phyloP scores from a whole-genome alignment of 345 rosid species.

The Acer saccharum region DNA sequence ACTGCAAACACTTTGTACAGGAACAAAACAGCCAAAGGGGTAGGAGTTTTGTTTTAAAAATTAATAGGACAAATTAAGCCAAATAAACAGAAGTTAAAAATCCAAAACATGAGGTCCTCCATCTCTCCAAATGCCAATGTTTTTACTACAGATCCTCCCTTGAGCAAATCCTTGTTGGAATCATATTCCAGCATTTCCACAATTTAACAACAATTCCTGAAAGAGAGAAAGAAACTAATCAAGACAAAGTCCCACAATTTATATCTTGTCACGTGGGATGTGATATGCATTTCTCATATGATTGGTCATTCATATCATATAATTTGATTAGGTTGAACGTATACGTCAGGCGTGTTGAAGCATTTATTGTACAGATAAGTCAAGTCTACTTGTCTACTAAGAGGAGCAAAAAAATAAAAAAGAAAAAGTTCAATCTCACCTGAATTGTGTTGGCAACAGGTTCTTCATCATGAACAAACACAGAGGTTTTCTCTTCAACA shows the following conservation, averaged over 20 bases:
- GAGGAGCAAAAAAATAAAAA: neutral
- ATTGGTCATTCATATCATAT: too few species aligned
- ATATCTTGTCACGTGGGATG: too few species aligned
- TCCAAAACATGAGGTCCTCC: neutral
- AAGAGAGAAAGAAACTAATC: neutral
- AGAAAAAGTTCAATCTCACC: slow-evolving; percentile 16
- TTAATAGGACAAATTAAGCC: neutral
- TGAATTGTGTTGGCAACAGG: slow-evolving; percentile 23
- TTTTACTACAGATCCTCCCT: neutral
- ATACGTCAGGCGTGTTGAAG: too few species aligned
- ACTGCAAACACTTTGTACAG: slow-evolving; percentile 30
- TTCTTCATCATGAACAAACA: slow-evolving; percentile 21
- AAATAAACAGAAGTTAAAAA: neutral
- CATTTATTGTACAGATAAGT: too few species aligned
- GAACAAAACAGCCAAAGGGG: slow-evolving; percentile 15
- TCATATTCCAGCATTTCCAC: slow-evolving; percentile 8
- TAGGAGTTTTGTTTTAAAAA: neutral
- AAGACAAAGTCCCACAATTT: neutral
- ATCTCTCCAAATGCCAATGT: neutral
- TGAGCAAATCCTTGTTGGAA: neutral
- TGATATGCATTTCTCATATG: too few species aligned
- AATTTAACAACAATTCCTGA: slow-evolving; percentile 12
- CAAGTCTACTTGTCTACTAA: neutral
- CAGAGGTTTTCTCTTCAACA: slow-evolving; percentile 39
- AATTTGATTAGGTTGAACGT: too few species aligned